Conservation (phyloP, 129 eudicot genomes). For the Flaveria bidentis region DNA sequence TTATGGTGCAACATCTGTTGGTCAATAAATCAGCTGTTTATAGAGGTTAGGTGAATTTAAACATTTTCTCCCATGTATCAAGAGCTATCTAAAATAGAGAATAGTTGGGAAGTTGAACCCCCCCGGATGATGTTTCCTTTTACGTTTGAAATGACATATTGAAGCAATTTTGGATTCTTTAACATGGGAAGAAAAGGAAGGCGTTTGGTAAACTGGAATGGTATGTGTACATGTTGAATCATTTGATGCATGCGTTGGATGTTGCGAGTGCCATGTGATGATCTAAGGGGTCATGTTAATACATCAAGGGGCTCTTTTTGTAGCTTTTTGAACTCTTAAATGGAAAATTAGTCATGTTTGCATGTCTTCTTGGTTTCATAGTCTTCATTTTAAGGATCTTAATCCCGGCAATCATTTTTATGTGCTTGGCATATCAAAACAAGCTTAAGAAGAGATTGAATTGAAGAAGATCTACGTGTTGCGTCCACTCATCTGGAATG, state of each 20-base stretch:
- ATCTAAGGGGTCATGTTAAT: slow-evolving; percentile 9
- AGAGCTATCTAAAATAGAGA: background rate
- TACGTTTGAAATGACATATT: background rate
- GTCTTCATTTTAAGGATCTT: background rate
- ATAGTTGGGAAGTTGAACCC: background rate
- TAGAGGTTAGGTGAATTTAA: background rate
- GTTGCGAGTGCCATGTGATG: background rate
- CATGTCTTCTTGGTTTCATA: background rate
- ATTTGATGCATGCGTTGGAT: background rate
- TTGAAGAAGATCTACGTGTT: background rate
- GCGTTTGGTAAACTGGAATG: background rate
- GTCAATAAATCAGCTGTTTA: background rate
- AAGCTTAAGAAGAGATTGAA: background rate
- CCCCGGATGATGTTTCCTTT: background rate
- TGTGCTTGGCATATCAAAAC: background rate
- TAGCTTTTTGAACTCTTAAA: background rate
- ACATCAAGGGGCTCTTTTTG: background rate
- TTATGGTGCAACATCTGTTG: background rate
- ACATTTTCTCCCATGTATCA: slow-evolving; percentile 1
- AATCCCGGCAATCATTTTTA: background rate
- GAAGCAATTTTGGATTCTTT: slow-evolving; percentile 4
- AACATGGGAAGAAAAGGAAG: background rate
- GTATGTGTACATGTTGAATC: background rate
- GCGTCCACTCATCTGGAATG: background rate
- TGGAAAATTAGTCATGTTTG: background rate